phyloP scores from a whole-genome alignment of 129 eudicot species.

The Artemisia annua region DNA sequence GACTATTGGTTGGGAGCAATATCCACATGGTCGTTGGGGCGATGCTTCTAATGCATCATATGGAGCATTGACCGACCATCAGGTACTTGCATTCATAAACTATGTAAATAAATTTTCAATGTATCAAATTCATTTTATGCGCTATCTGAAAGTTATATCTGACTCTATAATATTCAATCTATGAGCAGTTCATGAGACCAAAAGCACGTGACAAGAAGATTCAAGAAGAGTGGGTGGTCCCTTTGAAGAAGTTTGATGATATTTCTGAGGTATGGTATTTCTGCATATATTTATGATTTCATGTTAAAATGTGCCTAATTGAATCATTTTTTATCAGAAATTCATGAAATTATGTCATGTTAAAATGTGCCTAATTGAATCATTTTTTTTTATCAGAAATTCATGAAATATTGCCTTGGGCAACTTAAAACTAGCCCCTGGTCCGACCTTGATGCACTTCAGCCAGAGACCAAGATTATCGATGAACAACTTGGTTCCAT shows the following conservation, averaged over 20 bases:
- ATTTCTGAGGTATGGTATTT: constrained; percentile 62
- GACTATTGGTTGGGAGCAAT: constrained; percentile 90
- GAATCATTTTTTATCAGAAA: constrained; percentile 47
- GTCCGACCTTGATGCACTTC: constrained; percentile 94
- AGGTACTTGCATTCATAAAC: constrained; percentile 47
- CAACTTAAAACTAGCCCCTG: constrained; percentile 85
- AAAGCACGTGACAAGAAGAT: constrained; percentile 87
- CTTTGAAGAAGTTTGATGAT: constrained; percentile 72
- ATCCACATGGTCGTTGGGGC: constrained; percentile 95
- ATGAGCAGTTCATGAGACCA: constrained; percentile 86
- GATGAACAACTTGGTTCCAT: constrained; percentile 62
- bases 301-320: constrained; percentile 11
- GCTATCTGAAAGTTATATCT: background rate
- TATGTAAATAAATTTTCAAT: too few relatives aligned
- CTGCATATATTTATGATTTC: background rate
- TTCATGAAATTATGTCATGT: constrained; percentile 46
- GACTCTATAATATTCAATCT: constrained; percentile 21
- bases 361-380: constrained; percentile 14
- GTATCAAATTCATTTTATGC: background rate
- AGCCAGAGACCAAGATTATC: constrained; percentile 92
- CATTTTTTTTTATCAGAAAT: constrained; percentile 58
- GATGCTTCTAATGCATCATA: constrained; percentile 88
- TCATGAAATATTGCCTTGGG: constrained; percentile 77
- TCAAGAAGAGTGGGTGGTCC: constrained; percentile 87
- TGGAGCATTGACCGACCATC: constrained; percentile 88